A percentile compares a stretch with the other conserved stretches of the same genome.
These are phyloP conservation scores for Phialocephala sp. DNA, from an alignment of 2,329 filamentous ascomycete genomes.

Conservation along the genomic window DNA sequence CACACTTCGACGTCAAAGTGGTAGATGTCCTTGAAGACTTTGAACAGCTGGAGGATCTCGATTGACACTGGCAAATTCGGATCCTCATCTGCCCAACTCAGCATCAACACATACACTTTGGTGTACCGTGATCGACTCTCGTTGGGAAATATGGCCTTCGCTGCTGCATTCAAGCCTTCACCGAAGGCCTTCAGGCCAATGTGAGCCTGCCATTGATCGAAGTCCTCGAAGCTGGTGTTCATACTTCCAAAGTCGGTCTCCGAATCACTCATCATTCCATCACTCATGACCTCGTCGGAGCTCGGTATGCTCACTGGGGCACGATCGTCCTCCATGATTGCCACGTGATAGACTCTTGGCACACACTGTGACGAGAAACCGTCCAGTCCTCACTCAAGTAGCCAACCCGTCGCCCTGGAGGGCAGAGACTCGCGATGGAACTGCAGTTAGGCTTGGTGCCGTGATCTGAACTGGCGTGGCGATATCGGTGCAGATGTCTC, in stretches of 20 bases:
- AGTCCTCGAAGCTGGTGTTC: constrained; percentile 22
- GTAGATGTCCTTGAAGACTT: constrained; percentile 32
- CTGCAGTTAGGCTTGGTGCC: not conserved
- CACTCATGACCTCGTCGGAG: constrained; percentile 14
- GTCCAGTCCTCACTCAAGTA: not conserved
- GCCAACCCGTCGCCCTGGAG: not conserved
- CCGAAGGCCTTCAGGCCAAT: constrained; percentile 33
- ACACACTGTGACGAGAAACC: not conserved
- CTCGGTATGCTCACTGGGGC: not conserved
- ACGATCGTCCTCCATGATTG: constrained; percentile 2
- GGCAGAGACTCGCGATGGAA: not conserved
- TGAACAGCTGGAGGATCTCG: constrained; percentile 28
- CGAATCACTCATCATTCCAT: constrained; percentile 17
- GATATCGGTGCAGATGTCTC: not conserved
- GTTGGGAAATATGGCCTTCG: constrained; percentile 33
- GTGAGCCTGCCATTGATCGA: constrained; percentile 31
- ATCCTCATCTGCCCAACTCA: constrained; percentile 33
- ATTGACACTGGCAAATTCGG: constrained; percentile 18
- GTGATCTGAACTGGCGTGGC: not conserved
- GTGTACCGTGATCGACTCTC: constrained; percentile 26
- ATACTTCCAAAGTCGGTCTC: constrained; percentile 7
- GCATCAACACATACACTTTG: constrained; percentile 34
- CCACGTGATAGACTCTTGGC: not conserved
- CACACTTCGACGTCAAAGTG: constrained; percentile 33
- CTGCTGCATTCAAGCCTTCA: constrained; percentile 32